Conservation (phyloP, 2,329 filamentous ascomycete species). For the Stachybotrys chartarum region DNA sequence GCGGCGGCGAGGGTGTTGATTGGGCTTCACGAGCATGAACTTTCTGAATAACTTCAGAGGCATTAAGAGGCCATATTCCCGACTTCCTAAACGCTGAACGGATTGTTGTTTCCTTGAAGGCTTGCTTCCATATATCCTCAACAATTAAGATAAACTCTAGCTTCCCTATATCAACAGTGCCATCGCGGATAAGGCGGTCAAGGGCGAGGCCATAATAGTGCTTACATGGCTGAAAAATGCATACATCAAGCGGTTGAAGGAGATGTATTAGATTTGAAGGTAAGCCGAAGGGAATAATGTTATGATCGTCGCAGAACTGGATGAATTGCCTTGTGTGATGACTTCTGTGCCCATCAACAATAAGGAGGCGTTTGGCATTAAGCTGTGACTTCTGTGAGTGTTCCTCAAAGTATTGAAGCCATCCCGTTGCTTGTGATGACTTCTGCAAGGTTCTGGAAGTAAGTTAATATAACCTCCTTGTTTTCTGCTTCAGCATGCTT, state of each 20-base stretch:
- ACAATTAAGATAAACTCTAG: background rate
- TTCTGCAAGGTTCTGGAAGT: background rate
- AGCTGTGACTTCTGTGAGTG: background rate
- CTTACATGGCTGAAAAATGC: background rate
- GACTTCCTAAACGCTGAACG: background rate
- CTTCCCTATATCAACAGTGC: background rate
- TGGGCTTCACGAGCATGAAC: background rate
- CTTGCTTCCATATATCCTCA: background rate
- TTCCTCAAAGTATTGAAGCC: background rate
- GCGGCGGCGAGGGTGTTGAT: background rate
- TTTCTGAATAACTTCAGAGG: background rate
- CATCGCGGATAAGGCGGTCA: background rate
- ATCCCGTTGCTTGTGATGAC: background rate
- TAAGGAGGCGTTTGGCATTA: background rate
- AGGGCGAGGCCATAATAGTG: background rate
- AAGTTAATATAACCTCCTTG: background rate
- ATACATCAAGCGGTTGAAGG: constrained; percentile 1
- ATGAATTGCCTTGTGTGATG: constrained; percentile 1
- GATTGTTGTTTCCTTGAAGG: background rate
- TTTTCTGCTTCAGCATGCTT: background rate
- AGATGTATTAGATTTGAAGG: constrained; percentile 2
- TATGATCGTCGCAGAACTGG: background rate
- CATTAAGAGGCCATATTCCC: background rate
- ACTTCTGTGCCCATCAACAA: background rate
- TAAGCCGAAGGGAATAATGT: constrained; percentile 1